Evolutionary conservation across 1,284 basidiomycete genomes (phyloP).

Genomic region (Paramarasmius palmivorus): DNA sequence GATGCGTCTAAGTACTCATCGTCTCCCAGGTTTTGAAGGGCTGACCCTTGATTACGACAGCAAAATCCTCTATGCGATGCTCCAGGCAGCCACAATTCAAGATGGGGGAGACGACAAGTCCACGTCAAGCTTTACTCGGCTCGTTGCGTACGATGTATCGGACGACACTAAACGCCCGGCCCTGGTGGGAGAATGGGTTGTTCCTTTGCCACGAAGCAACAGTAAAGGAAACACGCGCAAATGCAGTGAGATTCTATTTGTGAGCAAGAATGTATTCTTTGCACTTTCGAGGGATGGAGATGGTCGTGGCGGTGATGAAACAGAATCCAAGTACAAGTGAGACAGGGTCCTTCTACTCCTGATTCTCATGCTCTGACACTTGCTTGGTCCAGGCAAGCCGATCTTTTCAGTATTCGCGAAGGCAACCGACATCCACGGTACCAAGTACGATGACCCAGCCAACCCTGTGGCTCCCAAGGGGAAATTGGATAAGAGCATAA

Average conservation of each 20-base stretch:
- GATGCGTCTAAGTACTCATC: background rate
- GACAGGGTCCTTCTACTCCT: slow-evolving; percentile 18
- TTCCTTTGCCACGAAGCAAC: slow-evolving; percentile 55
- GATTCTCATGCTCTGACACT: slow-evolving; percentile 3
- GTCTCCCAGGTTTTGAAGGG: slow-evolving; percentile 53
- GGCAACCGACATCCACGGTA: slow-evolving; percentile 65
- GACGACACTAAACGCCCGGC: slow-evolving; percentile 28
- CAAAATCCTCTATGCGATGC: slow-evolving; percentile 55
- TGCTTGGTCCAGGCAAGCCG: slow-evolving; percentile 41
- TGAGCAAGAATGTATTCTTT: slow-evolving; percentile 54
- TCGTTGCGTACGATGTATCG: slow-evolving; percentile 57
- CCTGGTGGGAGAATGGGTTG: slow-evolving; percentile 61
- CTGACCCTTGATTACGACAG: slow-evolving; percentile 55
- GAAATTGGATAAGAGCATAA: slow-evolving; percentile 47
- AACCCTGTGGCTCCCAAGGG: slow-evolving; percentile 56
- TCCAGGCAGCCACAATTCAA: slow-evolving; percentile 66
- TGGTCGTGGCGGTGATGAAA: slow-evolving; percentile 55
- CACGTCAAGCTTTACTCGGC: slow-evolving; percentile 52
- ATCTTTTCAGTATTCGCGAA: slow-evolving; percentile 56
- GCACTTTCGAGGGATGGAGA: slow-evolving; percentile 61
- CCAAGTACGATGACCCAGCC: slow-evolving; percentile 54
- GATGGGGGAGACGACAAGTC: slow-evolving; percentile 54
- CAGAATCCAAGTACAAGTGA: slow-evolving; percentile 58
- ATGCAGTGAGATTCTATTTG: slow-evolving; percentile 60
- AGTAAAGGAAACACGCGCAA: slow-evolving; percentile 50